Evolutionary conservation across 2,329 filamentous ascomycete species (phyloP).

Genomic region (Diaporthe humulicola): DNA sequence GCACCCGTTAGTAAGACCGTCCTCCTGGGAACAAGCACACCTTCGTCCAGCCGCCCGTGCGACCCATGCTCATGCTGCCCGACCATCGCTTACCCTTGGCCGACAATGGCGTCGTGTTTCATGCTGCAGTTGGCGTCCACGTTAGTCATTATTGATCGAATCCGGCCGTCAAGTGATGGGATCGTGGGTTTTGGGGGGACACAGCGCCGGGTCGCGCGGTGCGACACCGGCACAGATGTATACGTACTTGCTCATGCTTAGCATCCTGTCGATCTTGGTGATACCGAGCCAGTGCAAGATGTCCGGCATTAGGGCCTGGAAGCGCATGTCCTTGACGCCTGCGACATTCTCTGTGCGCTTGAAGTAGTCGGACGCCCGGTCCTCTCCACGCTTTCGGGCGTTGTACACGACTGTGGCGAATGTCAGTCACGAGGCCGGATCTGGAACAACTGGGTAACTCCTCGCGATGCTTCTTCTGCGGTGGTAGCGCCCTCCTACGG

Average conservation of each 20-base stretch:
- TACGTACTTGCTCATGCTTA: slow-evolving; percentile 95
- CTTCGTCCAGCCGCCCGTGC: slow-evolving; percentile 5
- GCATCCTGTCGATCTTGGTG: slow-evolving; percentile 97
- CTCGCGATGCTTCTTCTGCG: neutral
- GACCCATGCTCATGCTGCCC: slow-evolving; percentile 8
- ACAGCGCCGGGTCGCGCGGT: neutral
- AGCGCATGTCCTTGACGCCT: slow-evolving; percentile 96
- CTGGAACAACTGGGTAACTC: neutral
- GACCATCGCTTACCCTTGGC: slow-evolving; percentile 72
- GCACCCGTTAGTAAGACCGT: slow-evolving; percentile 39
- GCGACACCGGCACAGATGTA: neutral
- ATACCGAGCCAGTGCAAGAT: slow-evolving; percentile 99
- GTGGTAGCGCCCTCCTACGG: neutral
- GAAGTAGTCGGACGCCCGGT: slow-evolving; percentile 93
- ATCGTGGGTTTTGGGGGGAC: neutral
- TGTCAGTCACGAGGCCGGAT: slow-evolving; percentile 6
- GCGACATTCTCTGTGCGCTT: slow-evolving; percentile 98
- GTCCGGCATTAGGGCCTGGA: slow-evolving; percentile 98
- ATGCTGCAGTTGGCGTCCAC: slow-evolving; percentile 66
- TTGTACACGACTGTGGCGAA: slow-evolving; percentile 74
- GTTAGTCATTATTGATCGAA: slow-evolving; percentile 35
- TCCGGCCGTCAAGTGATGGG: slow-evolving; percentile 6
- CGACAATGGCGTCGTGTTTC: slow-evolving; percentile 91
- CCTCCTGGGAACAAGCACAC: neutral
- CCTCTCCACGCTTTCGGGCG: slow-evolving; percentile 82